These are phyloP conservation scores for Coniochaeta prunicola DNA, from an alignment of 2,329 filamentous ascomycete genomes.

Conservation along the genomic window DNA sequence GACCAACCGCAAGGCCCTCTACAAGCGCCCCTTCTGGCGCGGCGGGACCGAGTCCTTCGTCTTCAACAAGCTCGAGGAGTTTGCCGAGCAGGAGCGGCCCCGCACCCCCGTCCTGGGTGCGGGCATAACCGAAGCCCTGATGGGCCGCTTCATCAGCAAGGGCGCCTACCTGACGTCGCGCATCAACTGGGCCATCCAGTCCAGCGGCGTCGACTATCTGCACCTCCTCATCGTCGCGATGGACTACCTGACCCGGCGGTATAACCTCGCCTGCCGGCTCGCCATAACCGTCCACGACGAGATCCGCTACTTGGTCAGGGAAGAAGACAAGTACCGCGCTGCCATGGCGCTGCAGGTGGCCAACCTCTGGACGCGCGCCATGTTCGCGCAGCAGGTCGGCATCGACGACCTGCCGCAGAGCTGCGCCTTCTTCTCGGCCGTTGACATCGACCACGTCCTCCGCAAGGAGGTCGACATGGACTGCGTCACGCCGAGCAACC, in stretches of 20 bases:
- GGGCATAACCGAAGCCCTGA: conserved; percentile 91
- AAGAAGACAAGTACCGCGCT: conserved; percentile 78
- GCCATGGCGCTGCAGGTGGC: conserved; percentile 91
- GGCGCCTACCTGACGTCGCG: conserved; percentile 91
- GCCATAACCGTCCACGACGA: conserved; percentile 96
- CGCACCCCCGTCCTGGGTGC: conserved; percentile 88
- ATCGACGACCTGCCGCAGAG: conserved; percentile 91
- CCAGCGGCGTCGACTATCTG: conserved; percentile 92
- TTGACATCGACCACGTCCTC: conserved; percentile 93
- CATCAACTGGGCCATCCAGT: conserved; percentile 99
- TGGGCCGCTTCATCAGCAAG: conserved; percentile 79
- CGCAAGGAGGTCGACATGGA: conserved; percentile 98
- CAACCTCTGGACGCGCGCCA: conserved; percentile 93
- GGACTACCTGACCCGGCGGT: conserved; percentile 85
- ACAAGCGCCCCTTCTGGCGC: conserved; percentile 79
- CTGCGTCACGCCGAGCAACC: conserved; percentile 85
- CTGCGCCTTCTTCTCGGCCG: conserved; percentile 90
- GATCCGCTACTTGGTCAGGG: conserved; percentile 84
- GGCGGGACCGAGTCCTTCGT: conserved; percentile 96
- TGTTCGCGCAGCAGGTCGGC: conserved; percentile 95
- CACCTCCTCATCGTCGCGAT: conserved; percentile 89
- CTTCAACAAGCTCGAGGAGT: conserved; percentile 97
- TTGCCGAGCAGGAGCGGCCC: conserved; percentile 88
- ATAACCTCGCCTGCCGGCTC: conserved; percentile 76
- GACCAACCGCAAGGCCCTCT: conserved; percentile 65